Evolutionary conservation across 2,329 filamentous ascomycete species (phyloP), one percentile per base, ranked within the genome.

Genomic region (Aspergillus neotritici): DNA sequence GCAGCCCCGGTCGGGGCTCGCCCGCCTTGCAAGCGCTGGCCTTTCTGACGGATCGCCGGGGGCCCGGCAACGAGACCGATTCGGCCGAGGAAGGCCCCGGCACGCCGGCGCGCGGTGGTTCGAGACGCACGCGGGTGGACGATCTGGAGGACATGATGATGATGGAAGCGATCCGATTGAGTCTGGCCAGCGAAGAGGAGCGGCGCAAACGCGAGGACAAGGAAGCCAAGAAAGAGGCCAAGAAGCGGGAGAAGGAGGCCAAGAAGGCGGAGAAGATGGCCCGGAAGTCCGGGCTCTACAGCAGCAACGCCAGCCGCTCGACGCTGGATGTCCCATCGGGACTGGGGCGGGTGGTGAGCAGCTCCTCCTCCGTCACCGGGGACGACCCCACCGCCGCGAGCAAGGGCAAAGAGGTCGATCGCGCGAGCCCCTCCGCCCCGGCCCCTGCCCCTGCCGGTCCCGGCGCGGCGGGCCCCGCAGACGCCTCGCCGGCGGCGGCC

Each of bases 111-210:
- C 67, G 69, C n/a, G 64, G 76, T 6, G 77, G 74, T 53, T 78
- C 77, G 30, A 70, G 82, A 47, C 71, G 80, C 48, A 78, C 67
- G 43, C 77, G 87, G 25, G 80, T 94, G 61, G 87, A 94, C 15
- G 90, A 97, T 54, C 76, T 97, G 0, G 93, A 98, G 63, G 91
- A 95, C 37, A 86, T 98, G 73, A 98, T 98, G 93, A 89, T 97
- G 74, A 88, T 93, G 76, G 93, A 98, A 64, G 93, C 93, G 0
- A 94, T 98, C 37, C 78, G 93, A 31, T 67, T 95, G 25, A 95
- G 89, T 37, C 73, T 98, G n/a, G 89, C 86, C 0, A 84, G 87
- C 1, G 93, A 98, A 63, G 91, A 97, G 58, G 91, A 97, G 33
- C 79, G 91, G n/a, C 86, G 88, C 54, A 84, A 79, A 36, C 93